Conservation (phyloP, 352 stramenopile species). For the Globisporangium paddicum region DNA sequence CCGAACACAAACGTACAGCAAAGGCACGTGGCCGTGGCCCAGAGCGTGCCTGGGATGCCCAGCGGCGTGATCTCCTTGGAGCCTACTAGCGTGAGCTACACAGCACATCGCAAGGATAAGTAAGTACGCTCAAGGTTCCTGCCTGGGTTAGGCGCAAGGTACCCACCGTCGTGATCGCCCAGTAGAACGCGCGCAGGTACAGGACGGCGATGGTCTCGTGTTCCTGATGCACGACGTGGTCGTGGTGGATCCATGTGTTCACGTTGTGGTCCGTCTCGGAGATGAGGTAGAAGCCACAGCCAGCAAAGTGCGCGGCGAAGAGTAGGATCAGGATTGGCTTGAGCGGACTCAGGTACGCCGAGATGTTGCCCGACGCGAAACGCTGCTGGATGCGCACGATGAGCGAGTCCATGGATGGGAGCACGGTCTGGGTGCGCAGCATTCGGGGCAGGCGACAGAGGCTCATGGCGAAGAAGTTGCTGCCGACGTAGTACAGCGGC, state of each 20-base stretch:
- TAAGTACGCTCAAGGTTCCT: not conserved
- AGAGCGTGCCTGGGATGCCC: constrained; percentile 54
- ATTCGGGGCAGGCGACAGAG: constrained; percentile 53
- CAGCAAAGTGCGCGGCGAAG: constrained; percentile 58
- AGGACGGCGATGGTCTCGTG: constrained; percentile 39
- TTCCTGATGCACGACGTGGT: constrained; percentile 67
- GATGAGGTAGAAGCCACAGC: constrained; percentile 70
- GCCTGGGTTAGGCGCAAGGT: not conserved
- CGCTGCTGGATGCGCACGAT: constrained; percentile 67
- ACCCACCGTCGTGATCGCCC: constrained; percentile 62
- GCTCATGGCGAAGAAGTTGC: constrained; percentile 47
- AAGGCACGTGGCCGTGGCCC: constrained; percentile 56
- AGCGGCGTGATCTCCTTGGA: constrained; percentile 67
- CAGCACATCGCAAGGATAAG: not conserved
- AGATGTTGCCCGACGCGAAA: constrained; percentile 55
- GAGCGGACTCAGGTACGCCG: constrained; percentile 54
- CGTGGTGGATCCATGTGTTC: constrained; percentile 65
- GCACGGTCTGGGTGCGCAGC: constrained; percentile 35
- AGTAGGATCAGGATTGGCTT: constrained; percentile 62
- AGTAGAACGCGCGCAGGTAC: constrained; percentile 76
- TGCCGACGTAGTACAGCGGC: constrained; percentile 64
- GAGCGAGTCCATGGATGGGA: constrained; percentile 45
- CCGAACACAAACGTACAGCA: constrained; percentile 77
- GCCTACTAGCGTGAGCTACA: constrained; percentile 57
- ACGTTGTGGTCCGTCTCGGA: constrained; percentile 52